Base-by-base conservation (phyloP, 176 grass and related monocot genomes). In the Oryza longistaminata region DNA sequence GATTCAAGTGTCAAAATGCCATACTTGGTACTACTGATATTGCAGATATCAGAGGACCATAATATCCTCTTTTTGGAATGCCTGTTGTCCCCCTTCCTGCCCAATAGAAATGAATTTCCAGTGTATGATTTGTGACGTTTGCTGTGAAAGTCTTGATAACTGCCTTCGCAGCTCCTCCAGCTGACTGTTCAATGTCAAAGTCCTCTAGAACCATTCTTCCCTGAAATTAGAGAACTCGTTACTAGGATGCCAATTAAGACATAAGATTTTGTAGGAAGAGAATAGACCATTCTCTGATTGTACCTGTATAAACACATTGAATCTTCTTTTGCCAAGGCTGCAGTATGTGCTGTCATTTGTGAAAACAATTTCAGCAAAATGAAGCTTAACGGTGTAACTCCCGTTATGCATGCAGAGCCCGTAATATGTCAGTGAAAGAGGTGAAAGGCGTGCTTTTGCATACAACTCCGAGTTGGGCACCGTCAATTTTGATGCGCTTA, bases 221-320 rank as follows among this genome's bases (percentile, higher is more conserved):
- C 96, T 96, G 83, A 64, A 76, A 86, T 86, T 44, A 85, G 16
- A 61, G 64, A 83, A 66, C 2, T 64, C 10, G 13, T 81, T 49
- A 33, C 58, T 58, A 46, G 3, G 73, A 45, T 81, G 64, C 24
- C 75, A 88, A 75, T 12, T 21, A 80, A 69, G 64, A 7, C 64
- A 65, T 6, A 71, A 64, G 0, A 70, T 40, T 16, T 44, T 68
- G 48, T 68, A 22, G 34, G 52, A 83, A 49, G 33, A 8, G 78
- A 19, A 79, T 7, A 66, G 40, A 7, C n/a, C 11, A 70, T 6
- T 55, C 50, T 50, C n/a, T 73, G 10, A 21, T 83, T 11, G 40
- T 89, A 98, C 96, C 88, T 98, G 96, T 87, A 98, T 94, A 76
- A 94, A 91, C 15, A 94, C 90, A 73, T 98, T 94, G 75, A 98